Evolutionary conservation across 2,329 filamentous ascomycete species (phyloP).

Genomic region (Aspergillus oerlinghausenensis): DNA sequence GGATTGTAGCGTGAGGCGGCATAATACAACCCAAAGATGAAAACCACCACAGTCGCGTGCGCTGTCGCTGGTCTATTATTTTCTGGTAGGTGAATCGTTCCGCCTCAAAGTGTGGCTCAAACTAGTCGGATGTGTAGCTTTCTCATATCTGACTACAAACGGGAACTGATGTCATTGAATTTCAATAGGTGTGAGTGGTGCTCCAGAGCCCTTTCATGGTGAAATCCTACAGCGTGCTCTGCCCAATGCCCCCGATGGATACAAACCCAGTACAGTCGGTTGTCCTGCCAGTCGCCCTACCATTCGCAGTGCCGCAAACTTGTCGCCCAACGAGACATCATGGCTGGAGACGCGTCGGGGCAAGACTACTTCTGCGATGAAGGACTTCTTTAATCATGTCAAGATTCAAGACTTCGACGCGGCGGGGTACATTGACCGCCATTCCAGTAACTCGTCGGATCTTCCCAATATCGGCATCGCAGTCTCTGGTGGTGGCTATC

Average conservation of each 20-base stretch:
- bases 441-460: slow-evolving; percentile 52
- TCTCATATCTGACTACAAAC: not conserved
- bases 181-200: slow-evolving; percentile 15
- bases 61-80: not conserved
- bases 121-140: not conserved
- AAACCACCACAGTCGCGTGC: not conserved
- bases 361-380: slow-evolving; percentile 69
- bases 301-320: slow-evolving; percentile 58
- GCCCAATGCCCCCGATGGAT: slow-evolving; percentile 61
- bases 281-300: slow-evolving; percentile 67
- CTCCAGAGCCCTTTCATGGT: slow-evolving; percentile 7
- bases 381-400: slow-evolving; percentile 64
- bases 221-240: slow-evolving; percentile 38
- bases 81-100: not conserved
- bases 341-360: slow-evolving; percentile 71
- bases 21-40: not conserved
- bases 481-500: slow-evolving; percentile 78
- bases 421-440: slow-evolving; percentile 62
- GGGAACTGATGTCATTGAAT: not conserved
- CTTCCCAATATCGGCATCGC: slow-evolving; percentile 71
- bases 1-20: not conserved
- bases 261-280: slow-evolving; percentile 62
- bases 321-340: slow-evolving; percentile 66
- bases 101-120: not conserved
- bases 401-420: slow-evolving; percentile 76